Percentiles rank a stretch among this genome's conserved stretches.
Evolutionary conservation across 2,329 filamentous ascomycete genomes (phyloP).

Genomic region (Talaromyces islandicus): DNA sequence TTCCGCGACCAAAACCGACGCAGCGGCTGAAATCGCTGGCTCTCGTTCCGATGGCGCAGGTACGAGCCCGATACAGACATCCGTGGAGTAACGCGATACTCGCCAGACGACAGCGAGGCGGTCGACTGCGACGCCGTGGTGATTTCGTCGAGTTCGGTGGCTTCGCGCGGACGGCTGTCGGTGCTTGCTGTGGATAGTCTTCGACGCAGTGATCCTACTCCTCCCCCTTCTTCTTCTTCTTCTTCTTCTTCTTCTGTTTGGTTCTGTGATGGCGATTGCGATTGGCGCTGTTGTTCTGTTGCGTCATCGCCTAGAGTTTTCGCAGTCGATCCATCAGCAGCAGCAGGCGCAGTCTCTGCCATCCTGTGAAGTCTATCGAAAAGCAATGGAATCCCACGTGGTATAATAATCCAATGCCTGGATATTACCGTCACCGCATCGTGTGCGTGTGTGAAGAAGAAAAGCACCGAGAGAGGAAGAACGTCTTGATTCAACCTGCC

Average conservation of each 20-base stretch:
- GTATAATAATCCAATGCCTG: not conserved
- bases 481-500: not conserved
- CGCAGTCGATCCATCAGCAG: not conserved
- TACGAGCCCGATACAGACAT: conserved; percentile 14
- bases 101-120: conserved; percentile 28
- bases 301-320: not conserved
- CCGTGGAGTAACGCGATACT: conserved; percentile 21
- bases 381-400: too few relatives aligned
- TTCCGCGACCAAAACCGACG: conserved; percentile 74
- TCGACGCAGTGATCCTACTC: not conserved
- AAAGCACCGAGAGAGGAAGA: not conserved
- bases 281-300: not conserved
- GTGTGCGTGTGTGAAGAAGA: not conserved
- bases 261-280: not conserved
- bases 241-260: not conserved
- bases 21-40: conserved; percentile 59
- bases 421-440: not conserved
- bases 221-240: not conserved
- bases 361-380: not conserved
- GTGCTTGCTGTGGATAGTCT: not conserved
- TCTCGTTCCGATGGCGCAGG: conserved; percentile 8
- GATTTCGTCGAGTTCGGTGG: conserved; percentile 11
- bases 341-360: not conserved
- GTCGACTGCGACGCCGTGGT: conserved; percentile 7
- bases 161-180: conserved; percentile 7